Conservation (phyloP, 805 yeast species). For the Wickerhamomyces canadensis region DNA sequence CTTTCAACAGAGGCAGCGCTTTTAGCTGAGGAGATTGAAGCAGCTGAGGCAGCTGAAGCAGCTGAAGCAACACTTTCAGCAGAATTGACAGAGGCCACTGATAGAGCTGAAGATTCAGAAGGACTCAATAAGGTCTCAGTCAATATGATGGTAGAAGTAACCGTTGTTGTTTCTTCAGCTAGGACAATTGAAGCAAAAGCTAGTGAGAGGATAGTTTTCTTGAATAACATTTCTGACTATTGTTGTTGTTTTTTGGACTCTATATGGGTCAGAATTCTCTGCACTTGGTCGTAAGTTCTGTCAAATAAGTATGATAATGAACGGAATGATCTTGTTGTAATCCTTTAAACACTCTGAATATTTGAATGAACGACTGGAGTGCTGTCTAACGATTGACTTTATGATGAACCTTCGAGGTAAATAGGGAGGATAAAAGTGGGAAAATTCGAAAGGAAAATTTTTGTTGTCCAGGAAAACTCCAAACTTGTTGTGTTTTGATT, state of each 20-base stretch:
- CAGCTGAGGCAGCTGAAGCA: constrained; percentile 18
- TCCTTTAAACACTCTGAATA: constrained; percentile 22
- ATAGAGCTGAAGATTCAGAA: constrained; percentile 20
- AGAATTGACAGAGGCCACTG: constrained; percentile 17
- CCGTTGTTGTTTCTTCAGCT: constrained; percentile 30
- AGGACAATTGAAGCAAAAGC: constrained; percentile 27
- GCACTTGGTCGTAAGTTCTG: too few species aligned
- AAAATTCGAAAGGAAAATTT: too few species aligned
- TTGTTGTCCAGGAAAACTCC: too few species aligned
- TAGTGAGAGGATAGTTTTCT: constrained; percentile 17
- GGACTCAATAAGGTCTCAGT: constrained; percentile 26
- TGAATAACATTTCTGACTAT: constrained; percentile 17
- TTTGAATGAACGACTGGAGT: constrained; percentile 28
- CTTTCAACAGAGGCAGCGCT: background rate
- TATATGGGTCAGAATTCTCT: too few species aligned
- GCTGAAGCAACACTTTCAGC: constrained; percentile 7
- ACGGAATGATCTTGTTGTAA: too few species aligned
- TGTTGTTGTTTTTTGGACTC: constrained; percentile 1
- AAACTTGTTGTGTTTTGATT: too few species aligned
- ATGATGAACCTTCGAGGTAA: too few species aligned
- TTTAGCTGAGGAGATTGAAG: constrained; percentile 15
- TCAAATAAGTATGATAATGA: too few species aligned
- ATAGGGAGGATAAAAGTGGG: too few species aligned
- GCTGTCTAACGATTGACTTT: too few species aligned
- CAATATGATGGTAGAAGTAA: constrained; percentile 34